These are phyloP conservation scores for Pythium aristosporum DNA, from an alignment of 352 stramenopile species.

Conservation along the genomic window DNA sequence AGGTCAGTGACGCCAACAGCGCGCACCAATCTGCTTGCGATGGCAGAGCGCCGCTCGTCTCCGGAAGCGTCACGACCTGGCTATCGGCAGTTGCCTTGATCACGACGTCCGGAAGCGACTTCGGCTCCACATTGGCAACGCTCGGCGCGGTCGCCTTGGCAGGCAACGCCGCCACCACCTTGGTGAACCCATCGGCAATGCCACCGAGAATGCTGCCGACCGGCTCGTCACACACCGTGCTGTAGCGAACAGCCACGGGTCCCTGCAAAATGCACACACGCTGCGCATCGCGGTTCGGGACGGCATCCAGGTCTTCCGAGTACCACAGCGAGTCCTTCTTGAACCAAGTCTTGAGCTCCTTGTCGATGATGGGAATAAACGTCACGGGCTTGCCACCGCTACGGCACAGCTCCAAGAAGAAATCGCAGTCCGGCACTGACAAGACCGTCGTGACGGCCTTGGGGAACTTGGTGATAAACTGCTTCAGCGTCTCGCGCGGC, in stretches of 20 bases:
- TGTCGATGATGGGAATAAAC: slow-evolving; percentile 83
- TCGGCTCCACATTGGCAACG: background rate
- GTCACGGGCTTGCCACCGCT: slow-evolving; percentile 85
- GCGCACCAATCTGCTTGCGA: slow-evolving; percentile 42
- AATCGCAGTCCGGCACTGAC: slow-evolving; percentile 75
- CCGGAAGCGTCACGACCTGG: slow-evolving; percentile 34
- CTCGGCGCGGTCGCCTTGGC: background rate
- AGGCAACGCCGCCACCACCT: slow-evolving; percentile 33
- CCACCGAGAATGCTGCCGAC: slow-evolving; percentile 72
- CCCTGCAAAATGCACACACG: slow-evolving; percentile 85
- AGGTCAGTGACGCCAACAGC: slow-evolving; percentile 34
- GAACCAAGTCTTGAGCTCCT: slow-evolving; percentile 83
- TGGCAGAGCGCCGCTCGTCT: slow-evolving; percentile 28
- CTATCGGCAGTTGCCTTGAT: slow-evolving; percentile 28
- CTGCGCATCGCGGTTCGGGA: slow-evolving; percentile 72
- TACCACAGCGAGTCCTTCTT: slow-evolving; percentile 92
- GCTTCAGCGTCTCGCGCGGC: slow-evolving; percentile 39
- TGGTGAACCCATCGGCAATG: slow-evolving; percentile 58
- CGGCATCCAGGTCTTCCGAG: slow-evolving; percentile 84
- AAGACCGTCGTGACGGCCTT: slow-evolving; percentile 51
- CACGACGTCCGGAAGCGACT: slow-evolving; percentile 14
- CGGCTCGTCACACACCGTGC: slow-evolving; percentile 68
- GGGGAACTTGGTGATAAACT: slow-evolving; percentile 61
- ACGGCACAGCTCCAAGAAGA: slow-evolving; percentile 81
- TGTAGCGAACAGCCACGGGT: slow-evolving; percentile 80